Evolutionary conservation across 2,329 filamentous ascomycete genomes (phyloP).

Genomic region (Fusarium sp.): DNA sequence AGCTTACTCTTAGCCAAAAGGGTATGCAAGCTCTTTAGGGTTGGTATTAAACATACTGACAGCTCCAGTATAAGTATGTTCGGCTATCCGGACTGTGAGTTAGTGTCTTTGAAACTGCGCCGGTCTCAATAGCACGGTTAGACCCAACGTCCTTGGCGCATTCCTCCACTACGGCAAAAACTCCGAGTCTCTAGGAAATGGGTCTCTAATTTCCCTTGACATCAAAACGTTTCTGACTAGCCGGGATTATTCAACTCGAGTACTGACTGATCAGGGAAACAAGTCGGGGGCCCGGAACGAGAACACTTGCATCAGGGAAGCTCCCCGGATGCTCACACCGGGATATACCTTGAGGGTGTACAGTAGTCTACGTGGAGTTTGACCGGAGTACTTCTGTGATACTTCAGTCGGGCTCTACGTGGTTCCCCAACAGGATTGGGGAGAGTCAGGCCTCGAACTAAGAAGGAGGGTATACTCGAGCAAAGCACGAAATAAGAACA

Average conservation of each 20-base stretch:
- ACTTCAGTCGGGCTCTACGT: not conserved
- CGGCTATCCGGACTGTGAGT: not conserved
- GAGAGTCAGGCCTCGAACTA: not conserved
- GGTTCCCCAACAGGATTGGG: not conserved
- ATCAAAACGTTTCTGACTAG: not conserved
- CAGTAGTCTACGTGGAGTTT: not conserved
- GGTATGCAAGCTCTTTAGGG: not conserved
- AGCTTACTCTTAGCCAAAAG: not conserved
- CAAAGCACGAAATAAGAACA: not conserved
- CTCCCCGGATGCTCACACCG: constrained; percentile 9
- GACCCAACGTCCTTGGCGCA: constrained; percentile 20
- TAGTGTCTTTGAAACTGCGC: not conserved
- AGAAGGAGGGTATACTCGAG: not conserved
- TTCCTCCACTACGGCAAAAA: constrained; percentile 4
- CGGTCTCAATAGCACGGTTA: not conserved
- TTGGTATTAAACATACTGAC: not conserved
- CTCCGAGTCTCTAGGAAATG: not conserved
- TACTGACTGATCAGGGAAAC: constrained; percentile 4
- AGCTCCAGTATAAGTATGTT: not conserved
- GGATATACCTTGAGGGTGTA: constrained; percentile 14
- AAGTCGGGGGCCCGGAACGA: constrained; percentile 8
- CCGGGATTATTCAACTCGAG: constrained; percentile 5
- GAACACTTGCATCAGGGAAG: constrained; percentile 25
- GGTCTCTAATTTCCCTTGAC: constrained; percentile 14
- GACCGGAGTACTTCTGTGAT: constrained; percentile 5